Percentiles rank a stretch among this genome's conserved stretches.
phyloP scores from a whole-genome alignment of 208 protist genomes.

The Leishmania gerbilli region DNA sequence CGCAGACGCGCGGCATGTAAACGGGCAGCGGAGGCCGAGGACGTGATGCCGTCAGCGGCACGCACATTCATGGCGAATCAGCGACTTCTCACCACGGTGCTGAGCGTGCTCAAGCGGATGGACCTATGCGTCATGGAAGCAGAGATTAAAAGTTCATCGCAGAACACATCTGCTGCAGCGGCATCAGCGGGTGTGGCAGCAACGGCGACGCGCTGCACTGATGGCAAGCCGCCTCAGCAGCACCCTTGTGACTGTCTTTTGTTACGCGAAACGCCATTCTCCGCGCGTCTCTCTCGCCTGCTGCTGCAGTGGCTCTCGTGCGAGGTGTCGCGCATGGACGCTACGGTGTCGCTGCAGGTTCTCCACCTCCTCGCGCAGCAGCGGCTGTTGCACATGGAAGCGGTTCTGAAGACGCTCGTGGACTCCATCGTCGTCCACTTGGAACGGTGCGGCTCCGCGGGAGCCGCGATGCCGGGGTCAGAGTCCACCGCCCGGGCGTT shows the following conservation, averaged over 20 bases:
- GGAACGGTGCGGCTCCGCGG: background rate
- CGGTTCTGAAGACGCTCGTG: constrained; percentile 57
- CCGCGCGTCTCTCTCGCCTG: constrained; percentile 25
- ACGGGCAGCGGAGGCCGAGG: background rate
- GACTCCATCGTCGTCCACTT: constrained; percentile 52
- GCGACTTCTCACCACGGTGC: constrained; percentile 5
- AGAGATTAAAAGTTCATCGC: constrained; percentile 3
- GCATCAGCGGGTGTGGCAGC: background rate
- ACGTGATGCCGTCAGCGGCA: no score
- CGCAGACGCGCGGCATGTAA: background rate
- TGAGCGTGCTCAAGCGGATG: constrained; percentile 8
- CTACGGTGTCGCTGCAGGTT: constrained; percentile 36
- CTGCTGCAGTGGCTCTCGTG: constrained; percentile 48
- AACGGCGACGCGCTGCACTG: background rate
- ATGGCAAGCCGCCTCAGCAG: background rate
- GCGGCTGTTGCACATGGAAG: constrained; percentile 40
- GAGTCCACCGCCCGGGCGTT: background rate
- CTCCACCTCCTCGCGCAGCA: constrained; percentile 73
- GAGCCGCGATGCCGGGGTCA: background rate
- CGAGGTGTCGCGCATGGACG: constrained; percentile 33
- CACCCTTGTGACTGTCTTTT: background rate
- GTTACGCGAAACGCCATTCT: constrained; percentile 1
- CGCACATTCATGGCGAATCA: background rate
- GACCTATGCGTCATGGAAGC: constrained; percentile 31
- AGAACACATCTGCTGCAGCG: background rate